Percentiles rank a stretch among this genome's conserved stretches.
These are phyloP conservation scores for Solanum chiquidenum DNA, from an alignment of 257 asterid species.

Conservation along the genomic window DNA sequence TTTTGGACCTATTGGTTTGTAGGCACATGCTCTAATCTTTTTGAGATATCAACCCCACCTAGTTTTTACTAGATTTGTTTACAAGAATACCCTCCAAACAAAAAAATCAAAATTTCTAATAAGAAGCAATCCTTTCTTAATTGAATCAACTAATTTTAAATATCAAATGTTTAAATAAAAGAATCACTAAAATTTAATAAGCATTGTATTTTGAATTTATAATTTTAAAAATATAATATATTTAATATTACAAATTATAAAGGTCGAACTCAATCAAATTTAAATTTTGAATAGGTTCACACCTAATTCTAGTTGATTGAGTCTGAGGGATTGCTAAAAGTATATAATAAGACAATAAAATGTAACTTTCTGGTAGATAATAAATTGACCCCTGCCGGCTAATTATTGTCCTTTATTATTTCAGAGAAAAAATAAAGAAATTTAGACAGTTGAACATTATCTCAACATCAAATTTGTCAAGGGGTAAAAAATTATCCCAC, in stretches of 20 bases:
- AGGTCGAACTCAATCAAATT: background rate
- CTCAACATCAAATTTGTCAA: background rate
- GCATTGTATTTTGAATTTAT: background rate
- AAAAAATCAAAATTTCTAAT: background rate
- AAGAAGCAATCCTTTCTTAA: background rate
- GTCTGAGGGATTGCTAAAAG: background rate
- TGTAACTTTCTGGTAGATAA: background rate
- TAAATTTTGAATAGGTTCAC: background rate
- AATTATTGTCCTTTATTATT: background rate
- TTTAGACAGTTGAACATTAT: background rate
- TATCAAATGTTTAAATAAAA: background rate
- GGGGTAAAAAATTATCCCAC: background rate
- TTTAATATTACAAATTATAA: background rate
- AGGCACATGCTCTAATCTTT: background rate
- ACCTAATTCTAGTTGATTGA: background rate
- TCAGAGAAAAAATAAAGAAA: background rate
- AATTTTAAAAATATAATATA: background rate
- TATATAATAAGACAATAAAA: background rate
- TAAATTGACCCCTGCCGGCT: background rate
- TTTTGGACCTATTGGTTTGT: background rate
- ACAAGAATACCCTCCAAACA: background rate
- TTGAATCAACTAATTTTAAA: background rate
- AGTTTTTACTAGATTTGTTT: background rate
- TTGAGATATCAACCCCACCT: background rate
- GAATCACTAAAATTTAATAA: background rate